A percentile compares a stretch with the other conserved stretches of the same genome.
These are phyloP conservation scores for Heliocybe sulcata DNA, from an alignment of 1,284 basidiomycete species.

Conservation along the genomic window DNA sequence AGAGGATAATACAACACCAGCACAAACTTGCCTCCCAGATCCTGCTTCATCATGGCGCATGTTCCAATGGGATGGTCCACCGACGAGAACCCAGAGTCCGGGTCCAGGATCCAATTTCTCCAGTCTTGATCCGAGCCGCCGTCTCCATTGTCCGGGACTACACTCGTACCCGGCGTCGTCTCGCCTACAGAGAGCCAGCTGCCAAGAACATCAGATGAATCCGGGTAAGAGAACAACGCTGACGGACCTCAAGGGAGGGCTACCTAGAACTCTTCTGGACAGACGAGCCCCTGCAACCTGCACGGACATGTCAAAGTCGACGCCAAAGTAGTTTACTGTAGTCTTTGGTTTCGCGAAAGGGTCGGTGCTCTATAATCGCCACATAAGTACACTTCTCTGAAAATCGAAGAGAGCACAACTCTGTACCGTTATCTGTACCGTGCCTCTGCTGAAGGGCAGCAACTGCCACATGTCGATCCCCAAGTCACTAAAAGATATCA, in stretches of 20 bases:
- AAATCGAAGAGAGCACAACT: neutral
- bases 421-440: conserved; percentile 36
- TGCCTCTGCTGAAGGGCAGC: conserved; percentile 46
- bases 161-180: conserved; percentile 26
- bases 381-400: neutral
- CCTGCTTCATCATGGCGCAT: conserved; percentile 40
- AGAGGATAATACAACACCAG: neutral
- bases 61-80: conserved; percentile 40
- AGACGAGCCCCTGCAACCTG: conserved; percentile 41
- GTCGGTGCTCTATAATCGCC: conserved; percentile 27
- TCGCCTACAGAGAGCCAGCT: conserved; percentile 22
- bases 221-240: neutral
- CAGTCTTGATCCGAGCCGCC: conserved; percentile 36
- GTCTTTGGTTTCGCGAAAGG: conserved; percentile 38
- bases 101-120: conserved; percentile 30
- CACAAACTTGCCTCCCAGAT: conserved; percentile 28
- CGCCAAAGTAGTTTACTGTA: conserved; percentile 41
- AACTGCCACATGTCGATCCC: conserved; percentile 47
- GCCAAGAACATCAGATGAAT: neutral
- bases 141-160: conserved; percentile 32
- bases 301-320: conserved; percentile 39
- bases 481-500: conserved; percentile 21
- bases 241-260: conserved; percentile 22
- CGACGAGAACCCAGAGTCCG: conserved; percentile 23
- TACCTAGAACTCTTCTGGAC: conserved; percentile 34